Evolutionary conservation across 345 rosid genomes (phyloP), one percentile per base, ranked within the genome.

Genomic region (Heritiera fomes): DNA sequence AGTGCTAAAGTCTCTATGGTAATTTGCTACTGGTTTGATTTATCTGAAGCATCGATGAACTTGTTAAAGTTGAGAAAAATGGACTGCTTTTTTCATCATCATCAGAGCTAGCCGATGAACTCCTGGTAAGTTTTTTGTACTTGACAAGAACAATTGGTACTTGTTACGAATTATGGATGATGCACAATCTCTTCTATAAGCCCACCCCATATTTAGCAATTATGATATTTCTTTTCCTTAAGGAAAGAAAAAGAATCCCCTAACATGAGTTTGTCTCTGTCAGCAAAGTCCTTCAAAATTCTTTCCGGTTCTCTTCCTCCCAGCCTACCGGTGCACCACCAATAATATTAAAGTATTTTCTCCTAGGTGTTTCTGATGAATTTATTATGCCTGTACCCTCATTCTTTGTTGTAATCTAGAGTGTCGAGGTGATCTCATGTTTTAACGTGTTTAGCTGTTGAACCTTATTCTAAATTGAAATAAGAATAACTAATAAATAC

Each of bases 71-170:
- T 10, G 94, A 88, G 76, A 86, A 86, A 87, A 96, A 92, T 61
- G 98, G 99, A 38, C 94, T 92, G 59, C 90, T 96, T 81, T 96
- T 96, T 83, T 96, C 99, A n/a, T 94, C 97, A 28, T 87, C 99
- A 13, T 92, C 97, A 34, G 99, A 96, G 76, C 84, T 96, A 76
- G 98, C 97, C 28, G 94, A 93, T 58, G 92, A 92, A 73, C 89
- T 96, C 41, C 17, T 92, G 95, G 99, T 90, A 85, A 78, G 85
- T 62, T 79, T 68, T 79, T 66, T 78, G 47, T 72, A 30, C 75
- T 50, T 49, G 7, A 53, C 68, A 60, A 6, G 41, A 18, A 40
- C 52, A 5, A 20, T 38, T 23, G 38, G 10, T 56, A 55, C 67
- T 53, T 38, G 23, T 46, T 65, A 55, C 17, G 55, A 28, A 4